Conservation (phyloP, 805 yeast species). For the Kuraishia floccosa region DNA sequence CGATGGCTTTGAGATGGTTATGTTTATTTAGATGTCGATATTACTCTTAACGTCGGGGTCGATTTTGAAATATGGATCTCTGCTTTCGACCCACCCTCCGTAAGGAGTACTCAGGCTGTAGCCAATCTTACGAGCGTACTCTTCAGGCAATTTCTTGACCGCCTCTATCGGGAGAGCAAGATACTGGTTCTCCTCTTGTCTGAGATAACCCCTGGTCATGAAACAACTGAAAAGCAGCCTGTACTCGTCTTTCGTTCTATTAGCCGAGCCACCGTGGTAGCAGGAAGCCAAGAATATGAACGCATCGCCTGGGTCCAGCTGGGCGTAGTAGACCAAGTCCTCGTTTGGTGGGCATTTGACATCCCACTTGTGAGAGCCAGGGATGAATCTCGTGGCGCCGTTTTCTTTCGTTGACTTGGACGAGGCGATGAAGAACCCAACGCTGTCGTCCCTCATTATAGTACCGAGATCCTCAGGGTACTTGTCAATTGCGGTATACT, state of each 20-base stretch:
- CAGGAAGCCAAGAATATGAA: constrained; percentile 18
- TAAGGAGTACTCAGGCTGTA: constrained; percentile 9
- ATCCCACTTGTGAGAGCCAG: constrained; percentile 23
- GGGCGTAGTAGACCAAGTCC: constrained; percentile 12
- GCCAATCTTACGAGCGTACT: no score
- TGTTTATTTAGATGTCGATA: no score
- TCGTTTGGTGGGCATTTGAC: constrained; percentile 12
- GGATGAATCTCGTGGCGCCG: constrained; percentile 20
- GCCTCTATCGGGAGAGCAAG: constrained; percentile 13
- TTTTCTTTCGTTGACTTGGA: constrained; percentile 11
- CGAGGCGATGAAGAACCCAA: no score
- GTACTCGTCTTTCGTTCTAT: constrained; percentile 13
- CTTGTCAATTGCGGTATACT: constrained; percentile 6
- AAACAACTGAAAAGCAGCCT: constrained; percentile 15
- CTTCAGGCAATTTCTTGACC: constrained; percentile 10
- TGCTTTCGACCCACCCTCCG: constrained; percentile 8
- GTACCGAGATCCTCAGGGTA: constrained; percentile 13
- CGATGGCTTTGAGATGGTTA: no score
- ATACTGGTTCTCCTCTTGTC: constrained; percentile 19
- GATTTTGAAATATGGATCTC: no score
- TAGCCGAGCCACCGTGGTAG: constrained; percentile 19
- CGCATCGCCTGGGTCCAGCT: constrained; percentile 19
- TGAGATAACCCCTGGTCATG: constrained; percentile 15
- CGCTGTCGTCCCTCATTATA: no score
- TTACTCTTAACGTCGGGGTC: no score